Evolutionary conservation across 73 alveolate species (phyloP), one percentile per base, ranked within the genome.

Genomic region (Paramecium biaurelia): DNA sequence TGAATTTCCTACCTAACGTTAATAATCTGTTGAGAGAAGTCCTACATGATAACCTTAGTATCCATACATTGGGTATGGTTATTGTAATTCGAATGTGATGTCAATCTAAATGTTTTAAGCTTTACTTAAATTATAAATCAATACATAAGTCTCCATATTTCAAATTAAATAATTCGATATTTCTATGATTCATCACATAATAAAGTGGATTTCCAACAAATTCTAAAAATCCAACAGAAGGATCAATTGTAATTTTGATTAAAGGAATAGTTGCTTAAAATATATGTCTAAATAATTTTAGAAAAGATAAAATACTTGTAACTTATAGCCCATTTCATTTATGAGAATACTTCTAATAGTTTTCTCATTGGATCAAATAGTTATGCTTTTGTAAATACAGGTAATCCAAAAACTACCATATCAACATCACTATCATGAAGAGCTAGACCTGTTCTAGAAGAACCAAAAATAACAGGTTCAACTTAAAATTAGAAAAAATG

Each of bases 341-440:
- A 14, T 11, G 47, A 24, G 15, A 79, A 18, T 10, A 43, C 70
- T 24, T 79, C 90, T 1, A 42, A 10, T 14, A 79, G 37, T 47
- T 79, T 21, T 45, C 74, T 79, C 76, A 79, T 79, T 20, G 90
- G 90, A 24, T 79, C 90, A 79, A 15, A 79, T 38, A 79, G 12
- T 79, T 79, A 79, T 1, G 35, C 47, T 43, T 79, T 79, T 14
- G 45, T 79, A 21, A 43, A 43, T 9, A 43, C 70, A 10, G 72
- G 35, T 23, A 79, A 43, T 79, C 90, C 74, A 21, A 45, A 43
- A 23, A 79, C 90, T 21, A 79, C 90, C 42, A 79, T 42, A 79
- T 79, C 90, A 37, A 79, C 90, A 79, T 79, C 90, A 43, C 56
- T 43, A 43, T 79, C 90, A 24, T 79, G 26, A 8, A 79, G 28